Base-by-base conservation (phyloP, 1,284 basidiomycete genomes). In the Ceratobasidium sp. region DNA sequence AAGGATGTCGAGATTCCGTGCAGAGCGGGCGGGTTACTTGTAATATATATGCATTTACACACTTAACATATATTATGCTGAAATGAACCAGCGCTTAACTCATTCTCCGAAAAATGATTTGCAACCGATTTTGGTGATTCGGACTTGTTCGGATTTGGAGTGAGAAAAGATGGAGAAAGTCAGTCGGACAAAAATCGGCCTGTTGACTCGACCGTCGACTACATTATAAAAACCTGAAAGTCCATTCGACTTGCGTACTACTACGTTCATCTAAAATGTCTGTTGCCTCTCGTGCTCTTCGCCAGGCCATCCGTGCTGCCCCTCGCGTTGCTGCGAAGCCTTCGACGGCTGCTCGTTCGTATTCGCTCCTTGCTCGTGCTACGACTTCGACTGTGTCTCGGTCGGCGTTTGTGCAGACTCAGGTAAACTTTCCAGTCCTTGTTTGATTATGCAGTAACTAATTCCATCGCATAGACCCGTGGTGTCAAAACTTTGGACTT, bases 401-500 rank as follows among this genome's bases (percentile, higher is more conserved):
- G 28, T 67, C 75, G 55, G 49, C 62, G 16, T n/a, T 72, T 23
- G 21, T 32, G 7, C 55, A 49, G 47, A 55, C 32, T 21, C 73
- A 66, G 46, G 57, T 70, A 50, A 69, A 61, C 7, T 38, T 23
- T 16, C 35, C 38, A 47, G 44, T 41, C 23, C 43, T 54, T 73
- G 54, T 41, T 35, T 30, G 32, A 30, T 28, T 49, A 49, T 49
- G 44, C 55, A 21, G 35, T 47, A 21, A 38, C 57, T 32, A 3
- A 38, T 21, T 73, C n/a, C 18, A 47, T 26, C 14, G 47, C 44
- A 58, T 73, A 75, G 64, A 32, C 81, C 73, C 93, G 95, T 79
- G 96, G 97, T 77, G 82, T 98, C 81, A 98, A 98, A 87, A 98
- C 96, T 74, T 92, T 99, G 80, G 93, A 98, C 87, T 99, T 99